A percentile compares a stretch with the other conserved stretches of the same genome.
Evolutionary conservation across 176 grass and related monocot genomes (phyloP).

Genomic region (Carex scoparia): DNA sequence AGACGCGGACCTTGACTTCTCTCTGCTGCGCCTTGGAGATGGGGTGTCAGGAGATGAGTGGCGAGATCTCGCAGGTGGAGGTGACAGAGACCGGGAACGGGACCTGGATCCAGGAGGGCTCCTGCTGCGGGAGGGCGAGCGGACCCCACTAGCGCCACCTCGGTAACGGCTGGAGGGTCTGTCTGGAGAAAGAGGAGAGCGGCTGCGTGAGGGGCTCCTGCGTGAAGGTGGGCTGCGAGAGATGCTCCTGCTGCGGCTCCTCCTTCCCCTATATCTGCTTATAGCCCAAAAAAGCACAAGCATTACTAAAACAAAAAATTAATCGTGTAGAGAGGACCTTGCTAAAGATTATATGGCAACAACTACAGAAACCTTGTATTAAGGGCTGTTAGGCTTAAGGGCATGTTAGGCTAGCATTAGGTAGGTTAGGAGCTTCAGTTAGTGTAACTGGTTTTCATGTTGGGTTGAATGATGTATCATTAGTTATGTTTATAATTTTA

Average conservation of each 20-base stretch:
- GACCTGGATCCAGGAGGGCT: conserved; percentile 63
- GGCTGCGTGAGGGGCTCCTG: conserved; percentile 59
- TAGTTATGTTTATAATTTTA: background rate
- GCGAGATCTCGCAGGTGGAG: conserved; percentile 21
- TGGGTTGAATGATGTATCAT: background rate
- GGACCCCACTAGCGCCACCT: conserved; percentile 24
- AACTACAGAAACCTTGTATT: background rate
- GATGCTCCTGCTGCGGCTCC: conserved; percentile 56
- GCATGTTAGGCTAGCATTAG: background rate
- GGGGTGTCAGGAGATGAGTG: conserved; percentile 49
- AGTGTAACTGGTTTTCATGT: background rate
- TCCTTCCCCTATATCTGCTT: conserved; percentile 53
- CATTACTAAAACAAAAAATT: conserved; percentile 1
- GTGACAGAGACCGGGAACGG: conserved; percentile 40
- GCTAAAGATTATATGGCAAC: background rate
- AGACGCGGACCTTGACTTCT: conserved; percentile 52
- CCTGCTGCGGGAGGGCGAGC: conserved; percentile 62
- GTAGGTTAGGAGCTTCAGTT: background rate
- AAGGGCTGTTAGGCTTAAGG: background rate
- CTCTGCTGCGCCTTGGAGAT: conserved; percentile 49
- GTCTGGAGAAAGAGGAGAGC: conserved; percentile 43
- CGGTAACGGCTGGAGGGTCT: conserved; percentile 38
- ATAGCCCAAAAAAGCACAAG: conserved; percentile 14
- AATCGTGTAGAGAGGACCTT: background rate
- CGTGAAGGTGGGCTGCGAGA: conserved; percentile 67